A percentile compares a stretch with the other conserved stretches of the same genome.
Conservation (phyloP, 148 eudicot species). For the Camellia sinensis region DNA sequence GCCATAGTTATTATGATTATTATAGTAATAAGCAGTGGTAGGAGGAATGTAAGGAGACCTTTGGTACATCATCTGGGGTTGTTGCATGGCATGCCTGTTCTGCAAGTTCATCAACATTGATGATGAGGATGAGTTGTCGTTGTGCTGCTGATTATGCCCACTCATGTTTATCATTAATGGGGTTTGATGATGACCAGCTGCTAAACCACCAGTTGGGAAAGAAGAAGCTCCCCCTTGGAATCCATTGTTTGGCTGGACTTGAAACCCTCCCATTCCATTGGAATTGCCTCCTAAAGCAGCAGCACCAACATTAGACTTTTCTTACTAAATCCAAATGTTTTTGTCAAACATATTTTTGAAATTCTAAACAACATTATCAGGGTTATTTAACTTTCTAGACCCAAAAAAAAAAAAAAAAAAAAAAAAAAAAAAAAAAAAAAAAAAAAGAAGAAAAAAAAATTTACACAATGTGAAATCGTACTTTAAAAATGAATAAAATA, state of each 20-base stretch:
- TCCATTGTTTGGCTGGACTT: conserved; percentile 29
- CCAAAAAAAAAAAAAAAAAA: too few species aligned
- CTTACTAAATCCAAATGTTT: too few species aligned
- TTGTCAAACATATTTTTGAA: too few species aligned
- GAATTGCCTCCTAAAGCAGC: conserved; percentile 21
- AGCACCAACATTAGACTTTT: conserved; percentile 9
- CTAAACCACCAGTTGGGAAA: conserved; percentile 13
- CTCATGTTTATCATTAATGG: conserved; percentile 48
- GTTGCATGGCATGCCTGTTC: conserved; percentile 39
- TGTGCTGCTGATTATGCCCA: conserved; percentile 12
- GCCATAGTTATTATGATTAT: conserved; percentile 41
- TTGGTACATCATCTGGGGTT: conserved; percentile 72
- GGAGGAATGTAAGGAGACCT: conserved; percentile 60
- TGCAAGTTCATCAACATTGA: conserved; percentile 56
- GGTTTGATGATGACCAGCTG: conserved; percentile 21
- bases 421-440: too few species aligned
- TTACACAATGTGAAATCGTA: too few species aligned
- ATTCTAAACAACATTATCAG: too few species aligned
- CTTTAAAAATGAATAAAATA: too few species aligned
- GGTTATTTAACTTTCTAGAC: too few species aligned
- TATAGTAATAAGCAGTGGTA: conserved; percentile 57
- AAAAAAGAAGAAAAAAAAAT: too few species aligned
- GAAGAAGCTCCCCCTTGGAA: conserved; percentile 7
- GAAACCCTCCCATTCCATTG: conserved; percentile 16
- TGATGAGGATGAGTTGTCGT: conserved; percentile 16